Evolutionary conservation across 305 asterid species (phyloP).

Genomic region (Fraxinus floribunda): DNA sequence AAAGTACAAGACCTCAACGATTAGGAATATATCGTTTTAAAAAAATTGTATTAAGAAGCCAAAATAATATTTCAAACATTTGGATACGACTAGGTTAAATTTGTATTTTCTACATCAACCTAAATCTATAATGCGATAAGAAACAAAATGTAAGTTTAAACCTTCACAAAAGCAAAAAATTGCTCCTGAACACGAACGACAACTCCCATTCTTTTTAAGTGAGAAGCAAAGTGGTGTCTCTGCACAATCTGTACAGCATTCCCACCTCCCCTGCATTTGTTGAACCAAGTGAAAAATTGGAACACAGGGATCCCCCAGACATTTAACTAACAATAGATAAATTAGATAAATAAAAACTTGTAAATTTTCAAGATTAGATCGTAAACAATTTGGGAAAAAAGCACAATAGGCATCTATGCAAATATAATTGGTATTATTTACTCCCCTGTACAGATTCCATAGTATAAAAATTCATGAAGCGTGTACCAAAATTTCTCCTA

Average conservation of each 20-base stretch:
- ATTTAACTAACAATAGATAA: neutral
- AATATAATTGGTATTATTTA: neutral
- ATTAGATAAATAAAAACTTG: neutral
- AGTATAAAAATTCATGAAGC: neutral
- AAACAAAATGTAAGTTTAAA: constrained; percentile 21
- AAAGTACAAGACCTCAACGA: neutral
- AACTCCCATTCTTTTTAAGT: constrained; percentile 94
- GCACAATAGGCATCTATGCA: neutral
- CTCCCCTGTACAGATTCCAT: neutral
- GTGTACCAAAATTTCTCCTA: neutral
- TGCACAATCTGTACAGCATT: constrained; percentile 93
- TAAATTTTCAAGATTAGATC: constrained; percentile 9
- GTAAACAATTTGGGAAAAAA: neutral
- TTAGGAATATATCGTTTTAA: neutral
- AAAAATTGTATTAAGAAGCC: neutral
- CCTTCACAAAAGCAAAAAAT: constrained; percentile 90
- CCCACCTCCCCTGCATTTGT: constrained; percentile 73
- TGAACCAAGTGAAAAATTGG: constrained; percentile 19
- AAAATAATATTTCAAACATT: neutral
- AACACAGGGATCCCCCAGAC: constrained; percentile 18
- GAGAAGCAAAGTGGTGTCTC: constrained; percentile 96
- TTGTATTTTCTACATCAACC: neutral
- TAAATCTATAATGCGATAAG: neutral
- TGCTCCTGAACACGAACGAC: constrained; percentile 93
- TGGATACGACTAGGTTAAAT: neutral